Evolutionary conservation across 192 early-diverging fungal species (phyloP).

Genomic region (Tieghemiomyces parasiticus): DNA sequence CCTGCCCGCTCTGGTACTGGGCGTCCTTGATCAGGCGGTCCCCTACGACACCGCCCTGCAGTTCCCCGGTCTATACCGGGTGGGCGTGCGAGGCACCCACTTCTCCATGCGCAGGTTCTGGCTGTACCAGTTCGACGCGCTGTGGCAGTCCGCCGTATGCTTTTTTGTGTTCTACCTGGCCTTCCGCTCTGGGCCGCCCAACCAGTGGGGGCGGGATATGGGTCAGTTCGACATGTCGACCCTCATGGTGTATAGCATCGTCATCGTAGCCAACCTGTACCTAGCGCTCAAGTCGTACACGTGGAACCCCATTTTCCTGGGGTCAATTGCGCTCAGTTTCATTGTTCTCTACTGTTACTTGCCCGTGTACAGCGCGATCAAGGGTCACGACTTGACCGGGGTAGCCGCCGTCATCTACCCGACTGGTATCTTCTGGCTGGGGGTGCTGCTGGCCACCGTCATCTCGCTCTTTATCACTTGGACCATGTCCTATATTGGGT

Average conservation of each 20-base stretch:
- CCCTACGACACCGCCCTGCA: conserved; percentile 30
- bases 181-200: conserved; percentile 28
- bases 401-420: conserved; percentile 47
- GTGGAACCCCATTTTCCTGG: conserved; percentile 71
- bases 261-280: conserved; percentile 69
- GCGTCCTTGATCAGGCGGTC: conserved; percentile 29
- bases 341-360: conserved; percentile 51
- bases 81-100: conserved; percentile 73
- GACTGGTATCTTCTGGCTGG: conserved; percentile 59
- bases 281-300: conserved; percentile 61
- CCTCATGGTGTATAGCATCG: conserved; percentile 56
- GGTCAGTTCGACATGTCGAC: conserved; percentile 61
- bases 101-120: conserved; percentile 77
- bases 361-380: conserved; percentile 40
- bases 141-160: conserved; percentile 85
- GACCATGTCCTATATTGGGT: conserved; percentile 44
- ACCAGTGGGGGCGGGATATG: conserved; percentile 32
- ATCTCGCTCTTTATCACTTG: conserved; percentile 56
- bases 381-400: conserved; percentile 47
- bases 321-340: conserved; percentile 47
- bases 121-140: conserved; percentile 71
- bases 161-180: conserved; percentile 63
- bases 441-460: conserved; percentile 46
- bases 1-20: conserved; percentile 46
- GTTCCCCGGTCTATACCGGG: conserved; percentile 52